Base-by-base conservation (phyloP, 2,329 filamentous ascomycete genomes). In the Arthrobotrys pseudoclavata region DNA sequence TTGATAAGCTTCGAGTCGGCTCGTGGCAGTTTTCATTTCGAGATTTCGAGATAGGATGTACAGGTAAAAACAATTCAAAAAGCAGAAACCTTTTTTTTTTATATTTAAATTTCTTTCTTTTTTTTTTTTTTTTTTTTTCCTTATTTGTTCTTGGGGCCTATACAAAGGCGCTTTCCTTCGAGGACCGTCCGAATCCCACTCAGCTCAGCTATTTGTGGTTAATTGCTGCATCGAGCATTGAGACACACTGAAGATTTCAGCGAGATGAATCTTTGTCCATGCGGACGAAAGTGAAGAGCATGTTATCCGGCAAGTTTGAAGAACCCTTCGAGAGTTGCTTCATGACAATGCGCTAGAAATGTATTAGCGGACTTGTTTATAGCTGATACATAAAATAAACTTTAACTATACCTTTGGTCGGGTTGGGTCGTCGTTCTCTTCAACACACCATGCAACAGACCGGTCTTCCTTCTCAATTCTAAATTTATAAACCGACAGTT, bases 371-470 rank as follows among this genome's bases (percentile, higher is more conserved):
- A 22, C n/a, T 1, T 15, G 29, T 26, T 15, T 26, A 26, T 3
- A 50, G 26, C 7, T 53, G 10, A 31, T 53, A 1, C 5, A 9
- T 26, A 13, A 5, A 26, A 52, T 1, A 18, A 26, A 9, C 10
- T 3, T 22, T 31, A 26, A 47, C 12, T 18, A 31, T 53, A 53
- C 50, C 24, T 34, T 29, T 53, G 50, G 50, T 18, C 15, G 24
- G 24, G 18, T 7, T 10, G 26, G 24, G 50, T 53, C 15, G 1
- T 62, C 10, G 13, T 62, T 47, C 34, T 62, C 31, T 15, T 42
- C 24, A 15, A 62, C 57, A n/a, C 20, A 26, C 57, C 57, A 62
- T 18, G 18, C 57, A 62, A n/a, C 57, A 31, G 37, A 47, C 9
- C 22, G 18, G 40, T 62, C 57, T 7, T 13, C 18, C 4, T 47